These are phyloP conservation scores for Phylloporus sp. DNA, from an alignment of 768 basidiomycete genomes.

Conservation along the genomic window DNA sequence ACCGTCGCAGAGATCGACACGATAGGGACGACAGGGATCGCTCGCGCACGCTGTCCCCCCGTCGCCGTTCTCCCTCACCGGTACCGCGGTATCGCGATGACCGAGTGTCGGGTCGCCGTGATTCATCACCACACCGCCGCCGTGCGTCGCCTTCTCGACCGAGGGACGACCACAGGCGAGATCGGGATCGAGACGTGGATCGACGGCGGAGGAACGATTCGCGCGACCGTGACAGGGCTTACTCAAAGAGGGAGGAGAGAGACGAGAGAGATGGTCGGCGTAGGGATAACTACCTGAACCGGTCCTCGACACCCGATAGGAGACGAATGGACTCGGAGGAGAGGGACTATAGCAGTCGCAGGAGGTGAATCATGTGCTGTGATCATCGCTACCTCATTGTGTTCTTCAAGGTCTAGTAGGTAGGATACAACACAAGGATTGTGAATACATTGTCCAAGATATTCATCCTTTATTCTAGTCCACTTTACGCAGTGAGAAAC, in stretches of 20 bases:
- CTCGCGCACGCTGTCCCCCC: conserved; percentile 35
- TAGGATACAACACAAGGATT: neutral
- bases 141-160: conserved; percentile 22
- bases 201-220: conserved; percentile 26
- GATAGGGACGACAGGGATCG: conserved; percentile 26
- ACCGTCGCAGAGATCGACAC: conserved; percentile 2
- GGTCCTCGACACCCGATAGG: conserved; percentile 27
- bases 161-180: conserved; percentile 18
- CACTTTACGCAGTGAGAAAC: conserved; percentile 12
- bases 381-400: neutral
- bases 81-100: conserved; percentile 25
- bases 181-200: conserved; percentile 23
- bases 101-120: conserved; percentile 18
- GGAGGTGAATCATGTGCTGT: conserved; percentile 14
- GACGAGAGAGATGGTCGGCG: conserved; percentile 21
- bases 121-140: conserved; percentile 24
- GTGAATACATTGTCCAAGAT: conserved; percentile 8
- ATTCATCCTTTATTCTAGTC: neutral
- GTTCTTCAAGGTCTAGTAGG: neutral
- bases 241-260: conserved; percentile 18
- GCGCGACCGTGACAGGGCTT: conserved; percentile 19
- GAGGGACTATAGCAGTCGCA: conserved; percentile 18
- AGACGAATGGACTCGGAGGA: conserved; percentile 22
- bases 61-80: conserved; percentile 26
- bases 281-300: conserved; percentile 15